Conservation (phyloP, 2,329 filamentous ascomycete genomes). For the Magnaporthales sp. region DNA sequence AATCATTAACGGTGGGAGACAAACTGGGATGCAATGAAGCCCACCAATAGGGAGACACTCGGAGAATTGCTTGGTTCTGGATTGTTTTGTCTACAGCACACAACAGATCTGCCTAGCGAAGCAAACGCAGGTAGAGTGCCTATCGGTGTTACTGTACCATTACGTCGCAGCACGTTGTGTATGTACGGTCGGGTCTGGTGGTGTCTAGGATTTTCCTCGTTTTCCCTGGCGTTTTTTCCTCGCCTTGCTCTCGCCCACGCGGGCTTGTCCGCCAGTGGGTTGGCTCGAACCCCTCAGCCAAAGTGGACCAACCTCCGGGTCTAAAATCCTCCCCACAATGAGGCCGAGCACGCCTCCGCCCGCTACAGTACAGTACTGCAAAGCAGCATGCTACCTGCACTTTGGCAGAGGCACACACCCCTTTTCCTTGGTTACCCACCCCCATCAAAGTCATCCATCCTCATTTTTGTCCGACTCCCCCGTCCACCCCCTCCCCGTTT, state of each 20-base stretch:
- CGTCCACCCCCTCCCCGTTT: conserved; percentile 4
- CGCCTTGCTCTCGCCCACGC: not conserved
- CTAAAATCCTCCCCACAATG: conserved; percentile 41
- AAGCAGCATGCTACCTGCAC: conserved; percentile 24
- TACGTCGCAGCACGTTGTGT: not conserved
- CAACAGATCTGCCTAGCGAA: not conserved
- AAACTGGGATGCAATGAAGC: conserved; percentile 2
- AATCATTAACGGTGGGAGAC: conserved; percentile 1
- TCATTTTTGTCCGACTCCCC: conserved; percentile 1
- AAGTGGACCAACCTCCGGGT: conserved; percentile 7
- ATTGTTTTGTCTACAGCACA: not conserved
- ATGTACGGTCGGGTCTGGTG: not conserved
- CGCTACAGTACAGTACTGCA: not conserved
- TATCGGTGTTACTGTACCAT: not conserved
- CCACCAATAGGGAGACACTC: conserved; percentile 4
- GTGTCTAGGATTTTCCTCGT: not conserved
- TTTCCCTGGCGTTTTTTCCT: not conserved
- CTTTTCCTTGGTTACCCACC: conserved; percentile 4
- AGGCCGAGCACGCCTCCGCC: conserved; percentile 47
- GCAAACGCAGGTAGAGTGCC: not conserved
- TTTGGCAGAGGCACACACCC: not conserved
- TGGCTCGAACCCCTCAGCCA: not conserved
- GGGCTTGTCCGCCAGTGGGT: not conserved
- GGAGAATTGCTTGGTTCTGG: not conserved
- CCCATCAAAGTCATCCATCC: conserved; percentile 9